Conservation (phyloP, 176 grass and related monocot genomes). For the Oryza officinalis region DNA sequence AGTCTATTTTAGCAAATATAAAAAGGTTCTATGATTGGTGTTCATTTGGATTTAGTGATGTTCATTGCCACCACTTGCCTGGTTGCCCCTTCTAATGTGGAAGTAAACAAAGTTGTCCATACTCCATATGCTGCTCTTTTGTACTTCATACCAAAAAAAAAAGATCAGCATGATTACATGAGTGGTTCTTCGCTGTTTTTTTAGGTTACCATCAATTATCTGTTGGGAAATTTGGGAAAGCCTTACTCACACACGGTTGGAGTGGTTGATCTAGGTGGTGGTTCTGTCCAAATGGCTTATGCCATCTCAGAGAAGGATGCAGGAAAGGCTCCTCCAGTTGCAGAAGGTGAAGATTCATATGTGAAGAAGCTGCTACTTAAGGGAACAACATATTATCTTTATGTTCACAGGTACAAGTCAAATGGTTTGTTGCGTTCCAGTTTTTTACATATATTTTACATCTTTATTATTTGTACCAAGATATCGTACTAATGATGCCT, state of each 20-base stretch:
- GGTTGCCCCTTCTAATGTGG: background rate
- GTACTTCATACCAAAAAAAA: conserved; percentile 12
- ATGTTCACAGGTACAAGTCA: conserved; percentile 85
- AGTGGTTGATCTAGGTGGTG: conserved; percentile 97
- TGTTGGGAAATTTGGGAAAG: conserved; percentile 85
- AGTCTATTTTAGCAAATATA: background rate
- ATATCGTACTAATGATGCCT: conserved; percentile 26
- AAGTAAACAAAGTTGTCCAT: conserved; percentile 25
- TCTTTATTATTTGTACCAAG: conserved; percentile 29
- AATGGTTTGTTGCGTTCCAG: conserved; percentile 7
- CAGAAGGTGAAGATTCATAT: conserved; percentile 85
- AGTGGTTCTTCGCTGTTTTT: conserved; percentile 32
- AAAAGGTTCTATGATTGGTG: conserved; percentile 5
- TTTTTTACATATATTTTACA: background rate
- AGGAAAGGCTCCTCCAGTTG: conserved; percentile 66
- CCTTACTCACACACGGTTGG: conserved; percentile 83
- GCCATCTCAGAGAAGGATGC: conserved; percentile 95
- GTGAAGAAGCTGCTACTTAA: conserved; percentile 87
- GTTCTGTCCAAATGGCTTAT: conserved; percentile 99
- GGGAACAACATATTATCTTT: conserved; percentile 89
- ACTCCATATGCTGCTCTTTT: conserved; percentile 4
- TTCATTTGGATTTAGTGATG: background rate
- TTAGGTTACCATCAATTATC: conserved; percentile 88
- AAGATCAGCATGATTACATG: conserved; percentile 25
- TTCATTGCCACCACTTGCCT: background rate